These are phyloP conservation scores for Globisporangium megalacanthum DNA, from an alignment of 352 stramenopile genomes.

Conservation along the genomic window DNA sequence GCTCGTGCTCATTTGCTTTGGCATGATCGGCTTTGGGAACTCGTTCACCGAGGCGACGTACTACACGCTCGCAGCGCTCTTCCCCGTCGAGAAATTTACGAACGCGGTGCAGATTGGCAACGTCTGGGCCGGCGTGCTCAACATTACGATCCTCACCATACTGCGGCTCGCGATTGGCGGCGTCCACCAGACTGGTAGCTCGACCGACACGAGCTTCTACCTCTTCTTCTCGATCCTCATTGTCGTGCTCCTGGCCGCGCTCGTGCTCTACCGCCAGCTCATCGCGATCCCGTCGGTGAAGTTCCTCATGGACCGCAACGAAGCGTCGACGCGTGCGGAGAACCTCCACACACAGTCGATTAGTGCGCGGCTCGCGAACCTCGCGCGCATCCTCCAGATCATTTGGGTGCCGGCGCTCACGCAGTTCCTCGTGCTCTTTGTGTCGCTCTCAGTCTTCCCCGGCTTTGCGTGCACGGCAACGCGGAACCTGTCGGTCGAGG, in stretches of 20 bases:
- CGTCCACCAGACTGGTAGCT: constrained; percentile 28
- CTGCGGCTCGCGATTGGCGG: constrained; percentile 52
- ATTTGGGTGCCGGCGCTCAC: constrained; percentile 40
- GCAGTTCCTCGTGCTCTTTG: constrained; percentile 63
- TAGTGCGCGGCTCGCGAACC: constrained; percentile 26
- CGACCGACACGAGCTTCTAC: constrained; percentile 43
- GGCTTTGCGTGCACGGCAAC: constrained; percentile 42
- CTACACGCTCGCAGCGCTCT: constrained; percentile 56
- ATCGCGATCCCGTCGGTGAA: constrained; percentile 32
- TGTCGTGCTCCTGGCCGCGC: constrained; percentile 34
- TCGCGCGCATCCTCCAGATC: constrained; percentile 40
- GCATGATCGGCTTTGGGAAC: constrained; percentile 41
- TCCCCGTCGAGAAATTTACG: constrained; percentile 60
- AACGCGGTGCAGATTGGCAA: constrained; percentile 68
- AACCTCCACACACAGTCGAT: constrained; percentile 24
- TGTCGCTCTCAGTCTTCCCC: constrained; percentile 45
- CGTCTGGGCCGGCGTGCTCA: constrained; percentile 38
- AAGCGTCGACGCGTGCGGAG: constrained; percentile 21
- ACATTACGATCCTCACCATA: constrained; percentile 50
- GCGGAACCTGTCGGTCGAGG: constrained; percentile 21
- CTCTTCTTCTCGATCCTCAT: constrained; percentile 58
- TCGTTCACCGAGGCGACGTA: constrained; percentile 51
- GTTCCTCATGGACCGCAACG: constrained; percentile 53
- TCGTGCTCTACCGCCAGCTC: constrained; percentile 40
- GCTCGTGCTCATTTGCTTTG: constrained; percentile 55